phyloP scores from a whole-genome alignment of 2,329 filamentous ascomycete genomes.

The Celoporthe dispersa region DNA sequence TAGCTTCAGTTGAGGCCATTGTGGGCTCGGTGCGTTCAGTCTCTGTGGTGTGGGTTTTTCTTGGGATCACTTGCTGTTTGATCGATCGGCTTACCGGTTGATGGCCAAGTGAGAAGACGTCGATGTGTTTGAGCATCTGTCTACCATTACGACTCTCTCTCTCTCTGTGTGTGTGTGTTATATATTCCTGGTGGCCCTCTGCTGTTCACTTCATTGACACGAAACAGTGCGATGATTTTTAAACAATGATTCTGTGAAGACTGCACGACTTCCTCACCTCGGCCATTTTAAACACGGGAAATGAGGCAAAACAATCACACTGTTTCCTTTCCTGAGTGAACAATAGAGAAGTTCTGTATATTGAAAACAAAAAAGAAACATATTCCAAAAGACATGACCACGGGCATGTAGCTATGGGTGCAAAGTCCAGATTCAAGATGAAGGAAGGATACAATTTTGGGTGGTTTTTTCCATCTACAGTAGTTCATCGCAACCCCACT shows the following conservation, averaged over 20 bases:
- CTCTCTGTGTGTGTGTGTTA: not conserved
- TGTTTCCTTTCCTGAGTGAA: not conserved
- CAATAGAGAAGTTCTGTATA: too few relatives aligned
- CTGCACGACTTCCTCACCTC: not conserved
- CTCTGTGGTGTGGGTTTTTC: not conserved
- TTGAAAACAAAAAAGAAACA: too few relatives aligned
- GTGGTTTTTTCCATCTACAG: not conserved
- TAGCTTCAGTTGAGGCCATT: not conserved
- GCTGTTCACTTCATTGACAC: not conserved
- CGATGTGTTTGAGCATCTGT: not conserved
- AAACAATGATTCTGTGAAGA: not conserved
- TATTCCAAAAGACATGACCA: too few relatives aligned
- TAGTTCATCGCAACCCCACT: slow-evolving; percentile 4
- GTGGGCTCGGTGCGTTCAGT: not conserved
- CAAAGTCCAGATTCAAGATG: not conserved
- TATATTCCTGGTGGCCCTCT: not conserved
- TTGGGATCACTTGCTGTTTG: not conserved
- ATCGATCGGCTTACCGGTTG: not conserved
- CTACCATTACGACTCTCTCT: not conserved
- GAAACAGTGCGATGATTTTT: not conserved
- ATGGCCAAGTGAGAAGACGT: not conserved
- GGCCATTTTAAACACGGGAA: not conserved
- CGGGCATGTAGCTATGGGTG: too few relatives aligned
- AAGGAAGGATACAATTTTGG: not conserved
- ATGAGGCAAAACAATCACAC: not conserved